Conservation (phyloP, 2,329 filamentous ascomycete species). For the Alternaria triticina region DNA sequence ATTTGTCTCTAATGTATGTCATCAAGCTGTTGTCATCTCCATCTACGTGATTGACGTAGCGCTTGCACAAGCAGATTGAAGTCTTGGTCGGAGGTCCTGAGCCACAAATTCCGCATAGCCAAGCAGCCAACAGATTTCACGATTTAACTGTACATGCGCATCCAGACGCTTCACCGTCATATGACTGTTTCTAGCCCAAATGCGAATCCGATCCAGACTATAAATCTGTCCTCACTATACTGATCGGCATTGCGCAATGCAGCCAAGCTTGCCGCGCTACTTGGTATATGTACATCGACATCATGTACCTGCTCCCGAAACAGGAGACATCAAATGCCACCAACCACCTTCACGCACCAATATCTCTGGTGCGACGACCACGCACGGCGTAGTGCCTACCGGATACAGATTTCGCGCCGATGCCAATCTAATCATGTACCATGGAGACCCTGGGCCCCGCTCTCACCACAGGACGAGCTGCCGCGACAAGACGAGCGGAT, state of each 20-base stretch:
- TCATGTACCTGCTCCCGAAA: constrained; percentile 6
- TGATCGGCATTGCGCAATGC: constrained; percentile 13
- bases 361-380: background rate
- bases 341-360: background rate
- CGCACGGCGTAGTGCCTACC: background rate
- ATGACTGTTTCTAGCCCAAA: background rate
- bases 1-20: background rate
- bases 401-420: background rate
- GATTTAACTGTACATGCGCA: background rate
- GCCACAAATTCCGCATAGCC: background rate
- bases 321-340: background rate
- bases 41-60: background rate
- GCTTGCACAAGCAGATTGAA: background rate
- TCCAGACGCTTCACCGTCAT: background rate
- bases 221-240: constrained; percentile 4
- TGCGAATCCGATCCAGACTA: background rate
- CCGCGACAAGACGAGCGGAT: constrained; percentile 14
- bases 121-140: background rate
- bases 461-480: constrained; percentile 6
- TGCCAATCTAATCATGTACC: background rate
- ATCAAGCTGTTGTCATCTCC: background rate
- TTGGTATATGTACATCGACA: constrained; percentile 13
- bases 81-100: background rate
- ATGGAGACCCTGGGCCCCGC: background rate
- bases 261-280: constrained; percentile 14